Evolutionary conservation across 345 rosid genomes (phyloP).

Genomic region (Pelargonium nanum): DNA sequence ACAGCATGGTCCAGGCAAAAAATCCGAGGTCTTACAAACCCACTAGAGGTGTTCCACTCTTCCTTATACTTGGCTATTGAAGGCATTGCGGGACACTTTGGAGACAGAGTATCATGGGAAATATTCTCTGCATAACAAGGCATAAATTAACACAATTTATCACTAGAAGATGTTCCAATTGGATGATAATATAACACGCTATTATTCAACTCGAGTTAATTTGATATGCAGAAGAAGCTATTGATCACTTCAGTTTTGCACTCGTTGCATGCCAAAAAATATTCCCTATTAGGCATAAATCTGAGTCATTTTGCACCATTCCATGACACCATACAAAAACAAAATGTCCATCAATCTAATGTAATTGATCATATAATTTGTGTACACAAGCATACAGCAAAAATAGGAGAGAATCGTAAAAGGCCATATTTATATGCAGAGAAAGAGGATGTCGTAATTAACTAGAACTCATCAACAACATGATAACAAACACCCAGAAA

Average conservation of each 20-base stretch:
- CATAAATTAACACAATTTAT: not conserved
- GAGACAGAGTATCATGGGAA: constrained; percentile 14
- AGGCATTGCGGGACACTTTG: constrained; percentile 19
- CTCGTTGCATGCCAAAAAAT: not conserved
- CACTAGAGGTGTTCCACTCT: constrained; percentile 49
- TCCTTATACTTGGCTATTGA: constrained; percentile 10
- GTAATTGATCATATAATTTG: too few relatives aligned
- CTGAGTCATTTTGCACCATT: not conserved
- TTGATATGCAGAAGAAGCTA: not conserved
- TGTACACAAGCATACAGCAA: too few relatives aligned
- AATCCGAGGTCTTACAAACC: constrained; percentile 65
- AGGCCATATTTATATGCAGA: not conserved
- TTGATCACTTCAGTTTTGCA: too few relatives aligned
- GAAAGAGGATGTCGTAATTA: not conserved
- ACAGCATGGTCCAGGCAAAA: constrained; percentile 92
- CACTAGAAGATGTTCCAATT: not conserved
- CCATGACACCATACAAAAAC: too few relatives aligned
- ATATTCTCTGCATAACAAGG: not conserved
- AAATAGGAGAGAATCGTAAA: too few relatives aligned
- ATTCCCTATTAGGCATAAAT: not conserved
- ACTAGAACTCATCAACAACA: not conserved
- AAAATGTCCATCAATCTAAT: too few relatives aligned
- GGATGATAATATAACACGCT: not conserved
- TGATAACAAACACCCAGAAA: not conserved
- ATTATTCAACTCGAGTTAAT: not conserved